phyloP scores from a whole-genome alignment of 129 eudicot species.

The Ambrosia trifida region DNA sequence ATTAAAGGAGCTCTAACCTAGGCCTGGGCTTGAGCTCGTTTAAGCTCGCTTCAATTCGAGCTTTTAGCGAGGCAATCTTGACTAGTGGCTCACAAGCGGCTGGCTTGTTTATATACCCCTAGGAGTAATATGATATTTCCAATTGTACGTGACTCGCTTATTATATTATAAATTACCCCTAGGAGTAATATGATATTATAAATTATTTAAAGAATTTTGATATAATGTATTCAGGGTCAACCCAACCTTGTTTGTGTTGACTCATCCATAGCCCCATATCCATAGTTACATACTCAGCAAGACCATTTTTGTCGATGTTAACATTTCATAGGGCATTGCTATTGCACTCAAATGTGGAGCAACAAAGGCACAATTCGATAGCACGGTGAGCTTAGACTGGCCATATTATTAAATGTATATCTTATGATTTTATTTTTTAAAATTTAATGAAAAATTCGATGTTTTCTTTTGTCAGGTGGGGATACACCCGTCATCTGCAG shows the following conservation, averaged over 20 bases:
- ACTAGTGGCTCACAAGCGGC: too few species aligned
- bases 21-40: too few species aligned
- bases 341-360: constrained; percentile 96
- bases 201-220: background rate
- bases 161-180: background rate
- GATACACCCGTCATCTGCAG: constrained; percentile 96
- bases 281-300: background rate
- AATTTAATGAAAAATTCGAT: background rate
- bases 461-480: constrained; percentile 59
- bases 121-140: background rate
- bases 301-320: background rate
- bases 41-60: too few species aligned
- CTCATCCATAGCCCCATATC: background rate
- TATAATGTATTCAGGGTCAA: background rate
- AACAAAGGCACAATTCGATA: constrained; percentile 91
- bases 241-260: background rate
- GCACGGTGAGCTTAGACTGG: constrained; percentile 62
- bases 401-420: background rate
- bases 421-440: background rate
- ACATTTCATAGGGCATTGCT: constrained; percentile 71
- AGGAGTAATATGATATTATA: background rate
- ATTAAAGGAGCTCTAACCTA: too few species aligned
- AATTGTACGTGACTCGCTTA: background rate
- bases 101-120: too few species aligned
- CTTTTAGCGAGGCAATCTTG: too few species aligned